Conservation (phyloP, 1,139 yeast genomes). For the Sugiyamaella neomexicana region DNA sequence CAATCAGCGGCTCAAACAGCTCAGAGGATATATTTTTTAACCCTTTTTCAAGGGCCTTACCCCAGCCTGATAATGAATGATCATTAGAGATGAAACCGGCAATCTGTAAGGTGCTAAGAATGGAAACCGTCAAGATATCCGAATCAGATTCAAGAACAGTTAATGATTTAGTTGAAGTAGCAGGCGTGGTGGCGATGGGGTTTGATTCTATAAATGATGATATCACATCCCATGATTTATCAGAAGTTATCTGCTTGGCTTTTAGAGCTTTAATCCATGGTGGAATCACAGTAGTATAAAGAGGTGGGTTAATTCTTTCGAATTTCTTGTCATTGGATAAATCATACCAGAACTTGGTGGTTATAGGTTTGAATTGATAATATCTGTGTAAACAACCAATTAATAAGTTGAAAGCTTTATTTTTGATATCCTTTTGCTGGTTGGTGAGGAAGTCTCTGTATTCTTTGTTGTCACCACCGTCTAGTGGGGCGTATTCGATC, state of each 20-base stretch:
- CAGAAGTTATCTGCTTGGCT: neutral
- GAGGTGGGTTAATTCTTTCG: slow-evolving; percentile 28
- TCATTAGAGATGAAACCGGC: slow-evolving; percentile 54
- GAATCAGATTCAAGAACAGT: slow-evolving; percentile 43
- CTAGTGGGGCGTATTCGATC: slow-evolving; percentile 68
- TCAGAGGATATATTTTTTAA: slow-evolving; percentile 33
- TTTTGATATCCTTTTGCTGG: slow-evolving; percentile 52
- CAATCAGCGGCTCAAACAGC: slow-evolving; percentile 34
- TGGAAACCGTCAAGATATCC: slow-evolving; percentile 60
- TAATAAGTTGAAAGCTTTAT: slow-evolving; percentile 63
- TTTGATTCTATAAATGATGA: neutral
- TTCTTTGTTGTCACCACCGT: slow-evolving; percentile 58
- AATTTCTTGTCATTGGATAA: slow-evolving; percentile 36
- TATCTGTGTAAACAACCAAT: slow-evolving; percentile 79
- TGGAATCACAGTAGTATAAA: slow-evolving; percentile 20
- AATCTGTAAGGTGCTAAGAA: slow-evolving; percentile 58
- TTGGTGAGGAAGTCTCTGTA: slow-evolving; percentile 56
- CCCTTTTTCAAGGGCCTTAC: slow-evolving; percentile 49
- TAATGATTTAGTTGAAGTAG: slow-evolving; percentile 1
- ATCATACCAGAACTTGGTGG: slow-evolving; percentile 51
- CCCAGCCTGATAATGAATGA: slow-evolving; percentile 54
- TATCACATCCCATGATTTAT: neutral
- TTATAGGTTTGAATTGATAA: slow-evolving; percentile 72
- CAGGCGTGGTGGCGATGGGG: neutral
- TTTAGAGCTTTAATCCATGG: slow-evolving; percentile 14